Base-by-base conservation (phyloP, 176 grass and related monocot genomes). In the Raddia distichophylla region DNA sequence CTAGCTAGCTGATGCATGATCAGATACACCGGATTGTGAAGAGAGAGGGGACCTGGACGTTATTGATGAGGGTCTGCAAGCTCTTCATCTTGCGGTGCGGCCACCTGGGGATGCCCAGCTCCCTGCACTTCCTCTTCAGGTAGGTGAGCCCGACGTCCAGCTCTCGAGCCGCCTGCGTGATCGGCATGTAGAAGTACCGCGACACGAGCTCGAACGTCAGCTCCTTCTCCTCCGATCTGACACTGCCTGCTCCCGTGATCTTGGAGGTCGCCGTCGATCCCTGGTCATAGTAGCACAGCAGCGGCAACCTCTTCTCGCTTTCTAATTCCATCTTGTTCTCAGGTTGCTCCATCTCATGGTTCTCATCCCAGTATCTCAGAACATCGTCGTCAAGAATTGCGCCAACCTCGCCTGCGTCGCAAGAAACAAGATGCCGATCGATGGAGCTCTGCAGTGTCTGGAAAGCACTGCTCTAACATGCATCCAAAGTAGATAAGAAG, bases 31-130 rank as follows among this genome's bases (percentile, higher is more conserved):
- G 70, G 80, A n/a, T 1, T 54, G 22, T 6, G 46, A 18, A 76
- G 67, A 43, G 47, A 64, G 46, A 69, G 14, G 10, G 32, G 16
- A 87, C 92, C 89, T 94, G 77, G 56, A 94, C 81, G 67, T 91
- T 89, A 7, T 79, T 84, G 43, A 94, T 89, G 60, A 94, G 86
- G 6, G 87, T 57, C 67, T 87, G 84, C 81, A 91, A 47, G 42
- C 89, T 94, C 82, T 94, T 87, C 81, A 94, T 85, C 89, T 94
- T 94, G 73, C 92, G 81, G 22, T 91, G 92, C 5, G 89, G 92
- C 89, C 92, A 94, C 62, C 89, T 61, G 0, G 92, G 84, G n/a
- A 94, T 91, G 18, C 92, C 86, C 1, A 94, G 54, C 69, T 94
- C 87, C 17, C 89, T 60, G 87, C 89, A 94, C 62, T 69, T 81